These are phyloP conservation scores for Blepharisma japonicum DNA, from an alignment of 73 alveolate genomes.

Conservation along the genomic window DNA sequence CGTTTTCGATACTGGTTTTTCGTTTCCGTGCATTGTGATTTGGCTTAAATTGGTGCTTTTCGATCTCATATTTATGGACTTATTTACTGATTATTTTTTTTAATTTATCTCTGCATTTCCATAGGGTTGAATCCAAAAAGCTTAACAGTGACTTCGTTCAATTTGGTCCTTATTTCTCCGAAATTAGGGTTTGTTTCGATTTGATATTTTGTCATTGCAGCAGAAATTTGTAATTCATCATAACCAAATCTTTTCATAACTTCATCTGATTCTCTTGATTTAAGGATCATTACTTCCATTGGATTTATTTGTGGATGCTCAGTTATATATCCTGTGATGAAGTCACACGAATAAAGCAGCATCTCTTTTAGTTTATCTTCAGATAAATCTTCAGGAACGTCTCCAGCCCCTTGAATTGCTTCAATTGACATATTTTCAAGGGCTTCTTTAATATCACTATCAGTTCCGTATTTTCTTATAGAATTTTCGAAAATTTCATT, in stretches of 20 bases:
- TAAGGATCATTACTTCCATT: neutral
- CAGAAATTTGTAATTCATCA: constrained; percentile 25
- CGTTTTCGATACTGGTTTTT: too few relatives aligned
- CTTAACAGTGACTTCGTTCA: constrained; percentile 16
- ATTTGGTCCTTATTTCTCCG: constrained; percentile 7
- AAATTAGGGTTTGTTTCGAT: constrained; percentile 15
- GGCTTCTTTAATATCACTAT: neutral
- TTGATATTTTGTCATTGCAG: constrained; percentile 16
- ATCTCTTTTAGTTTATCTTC: constrained; percentile 23
- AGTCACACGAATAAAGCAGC: constrained; percentile 17
- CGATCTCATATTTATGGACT: too few relatives aligned
- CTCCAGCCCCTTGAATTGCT: constrained; percentile 9
- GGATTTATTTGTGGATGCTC: constrained; percentile 23
- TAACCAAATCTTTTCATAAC: constrained; percentile 8
- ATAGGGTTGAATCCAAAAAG: constrained; percentile 22
- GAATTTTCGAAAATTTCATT: constrained; percentile 2
- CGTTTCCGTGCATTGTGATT: too few relatives aligned
- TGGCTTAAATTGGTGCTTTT: too few relatives aligned
- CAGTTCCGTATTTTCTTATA: neutral
- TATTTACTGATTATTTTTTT: neutral
- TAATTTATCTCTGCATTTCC: constrained; percentile 16
- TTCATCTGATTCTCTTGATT: constrained; percentile 26
- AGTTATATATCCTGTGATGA: neutral
- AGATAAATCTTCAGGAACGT: constrained; percentile 21
- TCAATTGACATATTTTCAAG: constrained; percentile 17